phyloP scores from a whole-genome alignment of 1,139 yeast genomes.

The Scheffersomyces cryptocercus region DNA sequence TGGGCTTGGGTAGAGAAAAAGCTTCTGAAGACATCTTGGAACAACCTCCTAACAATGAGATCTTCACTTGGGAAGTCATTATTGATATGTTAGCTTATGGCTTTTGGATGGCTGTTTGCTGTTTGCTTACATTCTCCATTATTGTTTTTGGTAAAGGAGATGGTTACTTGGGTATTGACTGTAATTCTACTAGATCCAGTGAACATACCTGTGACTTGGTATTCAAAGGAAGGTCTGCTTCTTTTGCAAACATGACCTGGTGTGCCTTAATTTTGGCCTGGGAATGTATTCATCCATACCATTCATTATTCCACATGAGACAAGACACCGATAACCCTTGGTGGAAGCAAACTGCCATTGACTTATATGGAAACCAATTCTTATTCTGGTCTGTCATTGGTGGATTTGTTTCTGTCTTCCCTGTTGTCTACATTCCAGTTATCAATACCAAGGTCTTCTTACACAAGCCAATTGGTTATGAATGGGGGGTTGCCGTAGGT shows the following conservation, averaged over 20 bases:
- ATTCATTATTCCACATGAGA: slow-evolving; percentile 75
- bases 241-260: slow-evolving; percentile 91
- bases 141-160: slow-evolving; percentile 66
- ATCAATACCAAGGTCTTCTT: slow-evolving; percentile 76
- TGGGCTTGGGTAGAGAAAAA: slow-evolving; percentile 78
- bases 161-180: slow-evolving; percentile 66
- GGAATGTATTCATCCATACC: slow-evolving; percentile 81
- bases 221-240: slow-evolving; percentile 76
- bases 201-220: slow-evolving; percentile 55
- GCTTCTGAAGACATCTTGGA: slow-evolving; percentile 70
- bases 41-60: slow-evolving; percentile 62
- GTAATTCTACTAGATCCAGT: slow-evolving; percentile 46
- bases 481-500: slow-evolving; percentile 80
- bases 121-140: slow-evolving; percentile 67
- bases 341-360: slow-evolving; percentile 57
- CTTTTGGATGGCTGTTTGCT: slow-evolving; percentile 67
- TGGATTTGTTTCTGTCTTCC: slow-evolving; percentile 75
- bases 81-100: slow-evolving; percentile 79
- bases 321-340: slow-evolving; percentile 64
- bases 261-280: slow-evolving; percentile 83
- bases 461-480: slow-evolving; percentile 73
- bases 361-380: slow-evolving; percentile 75
- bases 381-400: slow-evolving; percentile 80
- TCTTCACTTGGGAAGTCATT: slow-evolving; percentile 71
- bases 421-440: slow-evolving; percentile 85